Percentiles rank a stretch among this genome's conserved stretches.
These are phyloP conservation scores for Cyanidioschyzon merolae DNA, from an alignment of 23 red algal species.

Conservation along the genomic window DNA sequence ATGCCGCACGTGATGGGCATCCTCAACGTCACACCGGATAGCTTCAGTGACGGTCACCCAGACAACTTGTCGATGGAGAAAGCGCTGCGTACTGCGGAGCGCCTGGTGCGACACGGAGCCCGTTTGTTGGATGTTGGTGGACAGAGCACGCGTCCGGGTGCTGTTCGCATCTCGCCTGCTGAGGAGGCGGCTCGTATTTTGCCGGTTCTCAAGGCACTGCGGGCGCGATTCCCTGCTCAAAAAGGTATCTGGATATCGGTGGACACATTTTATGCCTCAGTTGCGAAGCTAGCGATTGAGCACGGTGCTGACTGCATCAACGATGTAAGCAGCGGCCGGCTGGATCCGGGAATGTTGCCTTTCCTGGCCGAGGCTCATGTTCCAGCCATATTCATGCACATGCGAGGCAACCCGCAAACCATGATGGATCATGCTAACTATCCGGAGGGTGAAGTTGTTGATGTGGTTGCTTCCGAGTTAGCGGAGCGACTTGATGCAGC, in stretches of 20 bases:
- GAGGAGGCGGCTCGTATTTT: constrained; percentile 44
- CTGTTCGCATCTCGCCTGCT: constrained; percentile 20
- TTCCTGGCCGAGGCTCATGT: constrained; percentile 22
- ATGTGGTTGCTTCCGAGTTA: constrained; percentile 29
- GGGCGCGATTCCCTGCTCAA: constrained; percentile 21
- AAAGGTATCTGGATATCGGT: constrained; percentile 34
- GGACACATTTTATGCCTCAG: constrained; percentile 56
- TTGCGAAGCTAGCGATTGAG: constrained; percentile 37
- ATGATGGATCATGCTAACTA: constrained; percentile 45
- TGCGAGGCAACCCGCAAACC: constrained; percentile 57
- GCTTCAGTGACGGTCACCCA: constrained; percentile 77
- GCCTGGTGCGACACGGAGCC: constrained; percentile 34
- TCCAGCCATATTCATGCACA: constrained; percentile 73
- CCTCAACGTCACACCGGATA: constrained; percentile 86
- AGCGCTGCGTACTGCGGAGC: constrained; percentile 38
- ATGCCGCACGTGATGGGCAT: constrained; percentile 49
- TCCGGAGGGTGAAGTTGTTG: constrained; percentile 12
- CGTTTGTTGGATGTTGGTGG: constrained; percentile 52
- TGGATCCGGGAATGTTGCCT: constrained; percentile 33
- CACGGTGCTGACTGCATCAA: constrained; percentile 61
- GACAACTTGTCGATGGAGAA: constrained; percentile 19
- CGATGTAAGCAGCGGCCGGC: constrained; percentile 50
- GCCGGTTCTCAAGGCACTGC: constrained; percentile 49
- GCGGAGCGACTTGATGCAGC: constrained; percentile 21
- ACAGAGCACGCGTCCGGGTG: constrained; percentile 75